These are phyloP conservation scores for Trichoderma gracile DNA, from an alignment of 2,329 filamentous ascomycete species.

Conservation along the genomic window DNA sequence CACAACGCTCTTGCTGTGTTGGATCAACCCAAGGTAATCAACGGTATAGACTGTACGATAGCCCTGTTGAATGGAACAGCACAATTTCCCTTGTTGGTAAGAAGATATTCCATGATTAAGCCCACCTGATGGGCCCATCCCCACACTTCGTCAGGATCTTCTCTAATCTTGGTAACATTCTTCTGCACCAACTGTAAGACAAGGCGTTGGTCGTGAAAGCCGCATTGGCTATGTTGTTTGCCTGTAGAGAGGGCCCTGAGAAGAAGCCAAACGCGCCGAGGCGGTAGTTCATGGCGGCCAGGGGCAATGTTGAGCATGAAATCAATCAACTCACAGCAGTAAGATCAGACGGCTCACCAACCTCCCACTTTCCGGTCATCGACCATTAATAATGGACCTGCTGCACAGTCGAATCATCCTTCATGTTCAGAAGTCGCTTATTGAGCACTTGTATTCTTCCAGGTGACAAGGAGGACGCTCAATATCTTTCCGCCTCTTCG, in stretches of 20 bases:
- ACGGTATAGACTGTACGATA: background rate
- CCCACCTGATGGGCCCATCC: too few species aligned
- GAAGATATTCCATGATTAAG: constrained; percentile 4
- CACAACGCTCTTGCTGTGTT: background rate
- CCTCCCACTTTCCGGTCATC: too few species aligned
- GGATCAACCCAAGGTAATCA: background rate
- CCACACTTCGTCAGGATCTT: background rate
- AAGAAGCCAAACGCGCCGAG: constrained; percentile 62
- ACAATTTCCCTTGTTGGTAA: background rate
- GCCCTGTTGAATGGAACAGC: background rate
- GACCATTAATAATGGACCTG: too few species aligned
- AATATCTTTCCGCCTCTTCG: too few species aligned
- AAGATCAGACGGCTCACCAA: too few species aligned
- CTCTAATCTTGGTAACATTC: constrained; percentile 36
- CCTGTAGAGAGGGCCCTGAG: constrained; percentile 52
- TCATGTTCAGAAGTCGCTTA: too few species aligned
- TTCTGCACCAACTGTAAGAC: constrained; percentile 58
- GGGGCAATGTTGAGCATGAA: too few species aligned
- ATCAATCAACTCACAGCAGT: too few species aligned
- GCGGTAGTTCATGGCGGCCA: constrained; percentile 49
- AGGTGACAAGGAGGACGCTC: too few species aligned
- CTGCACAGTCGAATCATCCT: too few species aligned
- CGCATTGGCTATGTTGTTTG: constrained; percentile 58
- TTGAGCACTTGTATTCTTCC: too few species aligned
- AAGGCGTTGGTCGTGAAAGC: constrained; percentile 60